Base-by-base conservation (phyloP, 495 filamentous ascomycete species). In the Filosporella fistucella region DNA sequence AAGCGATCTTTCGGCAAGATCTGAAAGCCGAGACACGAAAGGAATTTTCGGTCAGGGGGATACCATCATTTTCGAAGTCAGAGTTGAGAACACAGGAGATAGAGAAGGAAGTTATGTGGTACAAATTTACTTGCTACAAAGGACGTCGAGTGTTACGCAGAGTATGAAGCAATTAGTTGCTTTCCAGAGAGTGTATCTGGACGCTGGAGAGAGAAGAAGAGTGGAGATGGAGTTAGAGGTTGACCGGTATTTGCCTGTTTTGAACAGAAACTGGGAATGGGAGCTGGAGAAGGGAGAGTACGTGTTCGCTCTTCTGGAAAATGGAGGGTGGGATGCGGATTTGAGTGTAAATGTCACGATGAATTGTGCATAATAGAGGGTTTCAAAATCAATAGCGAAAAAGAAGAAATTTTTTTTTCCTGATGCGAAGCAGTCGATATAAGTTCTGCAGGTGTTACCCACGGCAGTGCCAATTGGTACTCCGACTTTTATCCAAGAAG, bases 81-180 rank as follows among this genome's bases (percentile, higher is more conserved):
- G 66, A 0, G 70, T 94, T 28, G 82, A 70, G 29, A 91, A 93
- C 58, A 82, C 78, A 0, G 84, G 86, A 6, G 61, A 57, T 1
- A 54, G 75, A 0, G 71, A 73, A 4, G 86, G 88, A 3, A 77
- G 82, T 0, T 88, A 93, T 62, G 79, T 81, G 6, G 77, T 88
- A n/a, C 86, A 95, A 71, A 61, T 89, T 12, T 95, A 91, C 60
- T 22, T 44, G 13, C 16, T 51, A 4, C 32, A n/a, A 28, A 16
- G 48, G 4, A 54, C 71, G 36, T 60, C 54, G 35, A 9, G 16
- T 11, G 69, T 78, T 13, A 78, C 72, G 30, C 70, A 80, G 4
- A 82, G 85, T 6, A 57, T 77, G 13, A 82, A 83, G 43, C 80
- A 86, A 56, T 74, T 90, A 21, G 84, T 85, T 65, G 85, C 80